Evolutionary conservation across 2,329 filamentous ascomycete species (phyloP).

Genomic region (Helotiales sp.): DNA sequence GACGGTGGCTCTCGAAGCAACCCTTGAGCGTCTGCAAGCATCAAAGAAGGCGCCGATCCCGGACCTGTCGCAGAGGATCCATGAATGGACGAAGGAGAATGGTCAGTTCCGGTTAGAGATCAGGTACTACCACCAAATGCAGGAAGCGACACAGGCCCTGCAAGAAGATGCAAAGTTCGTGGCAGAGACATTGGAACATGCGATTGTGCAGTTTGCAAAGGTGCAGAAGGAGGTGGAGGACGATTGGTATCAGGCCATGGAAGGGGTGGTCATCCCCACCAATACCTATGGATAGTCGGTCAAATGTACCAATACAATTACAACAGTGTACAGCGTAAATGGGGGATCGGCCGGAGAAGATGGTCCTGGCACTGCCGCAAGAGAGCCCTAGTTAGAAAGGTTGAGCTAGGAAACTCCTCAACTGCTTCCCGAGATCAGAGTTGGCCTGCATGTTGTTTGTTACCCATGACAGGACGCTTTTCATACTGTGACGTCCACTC

Average conservation of each 20-base stretch:
- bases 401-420: too few species aligned
- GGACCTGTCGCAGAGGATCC: not conserved
- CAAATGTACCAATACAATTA: too few species aligned
- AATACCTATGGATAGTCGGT: not conserved
- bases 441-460: too few species aligned
- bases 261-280: not conserved
- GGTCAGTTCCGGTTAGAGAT: constrained; percentile 2
- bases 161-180: constrained; percentile 1
- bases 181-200: not conserved
- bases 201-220: not conserved
- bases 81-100: constrained; percentile 5
- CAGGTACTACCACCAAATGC: constrained; percentile 1
- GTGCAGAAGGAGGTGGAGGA: not conserved
- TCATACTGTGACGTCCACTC: too few species aligned
- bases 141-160: not conserved
- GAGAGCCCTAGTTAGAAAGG: too few species aligned
- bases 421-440: too few species aligned
- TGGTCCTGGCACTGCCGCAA: too few species aligned
- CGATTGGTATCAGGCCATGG: not conserved
- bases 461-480: too few species aligned
- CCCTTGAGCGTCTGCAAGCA: not conserved
- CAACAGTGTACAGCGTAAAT: too few species aligned
- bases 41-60: not conserved
- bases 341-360: too few species aligned
- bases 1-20: constrained; percentile 4